These are phyloP conservation scores for Ceratocystis destructans DNA, from an alignment of 2,329 filamentous ascomycete genomes.

Conservation along the genomic window DNA sequence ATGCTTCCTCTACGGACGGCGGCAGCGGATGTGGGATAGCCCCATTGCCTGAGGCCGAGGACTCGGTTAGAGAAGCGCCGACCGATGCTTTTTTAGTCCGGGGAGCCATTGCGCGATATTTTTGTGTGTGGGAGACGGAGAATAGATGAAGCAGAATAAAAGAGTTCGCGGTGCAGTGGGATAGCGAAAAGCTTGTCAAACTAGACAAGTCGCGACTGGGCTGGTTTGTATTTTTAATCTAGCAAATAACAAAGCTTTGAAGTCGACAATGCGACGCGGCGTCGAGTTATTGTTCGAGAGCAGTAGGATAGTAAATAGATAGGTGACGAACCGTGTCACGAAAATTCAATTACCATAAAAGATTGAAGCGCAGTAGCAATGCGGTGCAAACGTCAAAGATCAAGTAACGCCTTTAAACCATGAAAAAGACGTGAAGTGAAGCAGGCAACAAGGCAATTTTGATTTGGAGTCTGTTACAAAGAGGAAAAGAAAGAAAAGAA, in stretches of 20 bases:
- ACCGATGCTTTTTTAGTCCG: constrained; percentile 12
- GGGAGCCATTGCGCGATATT: constrained; percentile 16
- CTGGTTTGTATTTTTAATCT: neutral
- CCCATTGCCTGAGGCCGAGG: constrained; percentile 25
- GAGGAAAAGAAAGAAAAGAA: no score
- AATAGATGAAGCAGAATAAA: neutral
- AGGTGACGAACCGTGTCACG: neutral
- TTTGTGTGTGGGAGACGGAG: neutral
- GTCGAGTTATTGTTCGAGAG: neutral
- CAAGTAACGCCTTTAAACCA: no score
- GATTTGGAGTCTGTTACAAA: no score
- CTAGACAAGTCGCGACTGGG: no score
- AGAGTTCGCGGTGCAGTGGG: neutral
- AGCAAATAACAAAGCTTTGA: neutral
- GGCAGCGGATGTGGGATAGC: constrained; percentile 50
- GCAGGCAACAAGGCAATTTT: neutral
- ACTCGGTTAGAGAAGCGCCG: constrained; percentile 9
- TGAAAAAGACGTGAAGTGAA: neutral
- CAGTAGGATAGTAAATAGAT: neutral
- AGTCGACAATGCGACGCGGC: neutral
- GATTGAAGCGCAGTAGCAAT: neutral
- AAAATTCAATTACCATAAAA: neutral
- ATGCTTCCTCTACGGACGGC: constrained; percentile 88
- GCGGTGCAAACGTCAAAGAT: neutral
- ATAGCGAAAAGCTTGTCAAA: neutral